These are phyloP conservation scores for Tricholoma sp. DNA, from an alignment of 768 basidiomycete genomes.

Conservation along the genomic window DNA sequence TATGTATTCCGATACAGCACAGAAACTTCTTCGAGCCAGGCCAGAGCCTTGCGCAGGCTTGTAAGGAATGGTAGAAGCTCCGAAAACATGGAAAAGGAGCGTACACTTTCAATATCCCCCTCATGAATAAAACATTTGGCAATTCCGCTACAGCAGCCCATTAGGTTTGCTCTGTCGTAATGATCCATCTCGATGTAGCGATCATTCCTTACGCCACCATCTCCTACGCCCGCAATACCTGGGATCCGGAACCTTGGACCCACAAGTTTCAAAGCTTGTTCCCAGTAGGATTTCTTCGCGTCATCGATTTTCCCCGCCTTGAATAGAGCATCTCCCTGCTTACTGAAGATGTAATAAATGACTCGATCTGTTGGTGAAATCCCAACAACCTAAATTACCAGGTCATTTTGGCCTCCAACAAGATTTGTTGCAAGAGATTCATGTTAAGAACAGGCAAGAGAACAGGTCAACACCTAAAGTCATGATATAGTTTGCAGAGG, in stretches of 20 bases:
- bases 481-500: no score
- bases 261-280: slow-evolving; percentile 7
- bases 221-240: slow-evolving; percentile 5
- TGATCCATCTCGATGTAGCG: slow-evolving; percentile 4
- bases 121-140: slow-evolving; percentile 15
- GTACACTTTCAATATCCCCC: slow-evolving; percentile 7
- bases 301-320: slow-evolving; percentile 6
- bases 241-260: slow-evolving; percentile 10
- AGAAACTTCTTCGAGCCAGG: slow-evolving; percentile 25
- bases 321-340: slow-evolving; percentile 6
- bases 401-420: neutral
- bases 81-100: neutral
- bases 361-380: neutral
- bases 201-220: slow-evolving; percentile 7
- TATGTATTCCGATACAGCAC: slow-evolving; percentile 19
- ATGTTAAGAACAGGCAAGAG: neutral
- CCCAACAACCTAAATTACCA: neutral
- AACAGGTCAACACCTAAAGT: no score
- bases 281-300: slow-evolving; percentile 10
- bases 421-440: neutral
- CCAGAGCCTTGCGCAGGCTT: slow-evolving; percentile 21
- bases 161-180: slow-evolving; percentile 13
- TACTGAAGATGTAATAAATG: neutral
- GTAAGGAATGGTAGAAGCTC: neutral
- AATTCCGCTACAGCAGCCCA: slow-evolving; percentile 15